Evolutionary conservation across 306 rosid species (phyloP).

Genomic region (Vicia faba): DNA sequence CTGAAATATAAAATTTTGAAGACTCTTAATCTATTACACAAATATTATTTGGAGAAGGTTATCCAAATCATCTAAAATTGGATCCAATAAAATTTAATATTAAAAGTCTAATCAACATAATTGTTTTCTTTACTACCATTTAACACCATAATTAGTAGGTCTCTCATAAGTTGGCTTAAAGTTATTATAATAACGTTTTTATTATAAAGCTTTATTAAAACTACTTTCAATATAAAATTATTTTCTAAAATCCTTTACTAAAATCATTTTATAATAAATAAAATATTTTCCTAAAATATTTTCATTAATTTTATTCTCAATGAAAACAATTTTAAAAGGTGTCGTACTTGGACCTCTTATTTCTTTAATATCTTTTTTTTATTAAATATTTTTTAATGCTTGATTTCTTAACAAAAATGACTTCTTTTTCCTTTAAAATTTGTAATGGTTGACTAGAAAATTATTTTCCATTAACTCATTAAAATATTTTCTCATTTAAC

Average conservation of each 20-base stretch:
- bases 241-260: neutral
- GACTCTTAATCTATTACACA: neutral
- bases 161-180: neutral
- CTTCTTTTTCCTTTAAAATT: neutral
- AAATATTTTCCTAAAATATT: slow-evolving; percentile 13
- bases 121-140: neutral
- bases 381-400: neutral
- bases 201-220: neutral
- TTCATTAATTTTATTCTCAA: slow-evolving; percentile 29
- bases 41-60: neutral
- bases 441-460: slow-evolving; percentile 14
- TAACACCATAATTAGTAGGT: neutral
- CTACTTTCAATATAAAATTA: slow-evolving; percentile 19
- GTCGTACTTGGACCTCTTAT: neutral
- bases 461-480: slow-evolving; percentile 22
- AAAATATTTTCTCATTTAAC: slow-evolving; percentile 17
- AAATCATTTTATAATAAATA: neutral
- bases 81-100: neutral
- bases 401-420: slow-evolving; percentile 25
- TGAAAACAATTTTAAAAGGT: slow-evolving; percentile 1
- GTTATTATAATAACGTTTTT: neutral
- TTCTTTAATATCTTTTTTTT: neutral
- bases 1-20: neutral
- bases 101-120: neutral
- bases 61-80: neutral